These are phyloP conservation scores for Castanea mollissima DNA, from an alignment of 306 rosid species.

Conservation along the genomic window DNA sequence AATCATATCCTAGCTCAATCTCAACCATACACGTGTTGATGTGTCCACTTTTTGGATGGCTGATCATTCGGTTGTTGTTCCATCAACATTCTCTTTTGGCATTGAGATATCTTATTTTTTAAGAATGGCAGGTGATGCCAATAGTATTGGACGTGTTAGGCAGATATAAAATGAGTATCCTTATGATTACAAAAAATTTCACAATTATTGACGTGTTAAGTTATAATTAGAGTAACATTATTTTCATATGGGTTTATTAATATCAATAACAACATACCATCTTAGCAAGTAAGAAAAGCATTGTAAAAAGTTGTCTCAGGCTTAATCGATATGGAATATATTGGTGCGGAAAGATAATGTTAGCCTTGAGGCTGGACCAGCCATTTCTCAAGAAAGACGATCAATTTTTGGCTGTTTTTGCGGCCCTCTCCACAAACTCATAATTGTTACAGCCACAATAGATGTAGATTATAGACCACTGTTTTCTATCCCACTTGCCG, in stretches of 20 bases:
- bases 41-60: background rate
- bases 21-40: constrained; percentile 33
- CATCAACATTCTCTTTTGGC: constrained; percentile 14
- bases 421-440: background rate
- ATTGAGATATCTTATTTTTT: background rate
- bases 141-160: too few relatives aligned
- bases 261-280: too few relatives aligned
- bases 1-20: background rate
- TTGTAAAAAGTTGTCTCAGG: too few relatives aligned
- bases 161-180: too few relatives aligned
- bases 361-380: background rate
- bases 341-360: too few relatives aligned
- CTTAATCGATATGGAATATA: too few relatives aligned
- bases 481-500: background rate
- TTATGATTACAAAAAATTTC: too few relatives aligned
- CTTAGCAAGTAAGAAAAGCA: too few relatives aligned
- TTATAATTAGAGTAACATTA: too few relatives aligned
- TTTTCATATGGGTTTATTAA: too few relatives aligned
- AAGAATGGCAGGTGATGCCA: background rate
- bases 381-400: background rate
- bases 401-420: background rate
- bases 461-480: background rate
- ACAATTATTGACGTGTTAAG: too few relatives aligned
- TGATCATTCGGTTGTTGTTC: constrained; percentile 2
- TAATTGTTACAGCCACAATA: background rate